These are phyloP conservation scores for Fomitopsis pinicola DNA, from an alignment of 1,284 basidiomycete genomes.

Conservation along the genomic window DNA sequence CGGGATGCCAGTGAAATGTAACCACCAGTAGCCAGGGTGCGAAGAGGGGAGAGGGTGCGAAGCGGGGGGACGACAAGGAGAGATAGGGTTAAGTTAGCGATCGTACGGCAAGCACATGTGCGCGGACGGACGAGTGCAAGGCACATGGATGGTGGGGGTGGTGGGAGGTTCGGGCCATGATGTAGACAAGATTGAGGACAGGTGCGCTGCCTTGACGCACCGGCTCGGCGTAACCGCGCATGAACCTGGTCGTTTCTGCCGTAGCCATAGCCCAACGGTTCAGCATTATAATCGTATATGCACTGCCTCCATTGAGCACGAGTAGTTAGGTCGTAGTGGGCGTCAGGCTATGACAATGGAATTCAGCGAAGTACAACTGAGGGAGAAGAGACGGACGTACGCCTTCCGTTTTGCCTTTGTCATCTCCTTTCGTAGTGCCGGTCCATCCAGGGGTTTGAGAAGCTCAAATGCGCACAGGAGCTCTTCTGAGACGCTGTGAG, in stretches of 20 bases:
- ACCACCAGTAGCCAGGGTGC: conserved; percentile 19
- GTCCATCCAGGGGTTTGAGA: conserved; percentile 93
- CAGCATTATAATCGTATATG: conserved; percentile 29
- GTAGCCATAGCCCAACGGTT: conserved; percentile 9
- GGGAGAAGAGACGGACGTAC: conserved; percentile 32
- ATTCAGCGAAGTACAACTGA: background rate
- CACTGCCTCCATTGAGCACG: conserved; percentile 12
- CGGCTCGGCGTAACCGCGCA: conserved; percentile 3
- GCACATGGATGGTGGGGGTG: background rate
- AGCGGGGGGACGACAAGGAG: conserved; percentile 11
- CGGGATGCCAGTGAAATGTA: conserved; percentile 22
- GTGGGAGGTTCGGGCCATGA: background rate
- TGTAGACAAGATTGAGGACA: background rate
- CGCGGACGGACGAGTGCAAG: background rate
- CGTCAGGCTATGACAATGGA: conserved; percentile 23
- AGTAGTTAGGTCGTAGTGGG: conserved; percentile 23
- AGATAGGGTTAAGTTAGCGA: conserved; percentile 23
- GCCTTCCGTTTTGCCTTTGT: conserved; percentile 98
- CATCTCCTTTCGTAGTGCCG: conserved; percentile 97
- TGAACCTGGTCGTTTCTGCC: background rate
- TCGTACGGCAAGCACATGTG: conserved; percentile 2
- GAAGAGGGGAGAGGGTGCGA: conserved; percentile 1
- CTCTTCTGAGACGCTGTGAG: conserved; percentile 88
- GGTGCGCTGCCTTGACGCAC: background rate
- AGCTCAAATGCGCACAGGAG: conserved; percentile 97